Evolutionary conservation across 495 filamentous ascomycete species (phyloP).

Genomic region (Glonium stellatum): DNA sequence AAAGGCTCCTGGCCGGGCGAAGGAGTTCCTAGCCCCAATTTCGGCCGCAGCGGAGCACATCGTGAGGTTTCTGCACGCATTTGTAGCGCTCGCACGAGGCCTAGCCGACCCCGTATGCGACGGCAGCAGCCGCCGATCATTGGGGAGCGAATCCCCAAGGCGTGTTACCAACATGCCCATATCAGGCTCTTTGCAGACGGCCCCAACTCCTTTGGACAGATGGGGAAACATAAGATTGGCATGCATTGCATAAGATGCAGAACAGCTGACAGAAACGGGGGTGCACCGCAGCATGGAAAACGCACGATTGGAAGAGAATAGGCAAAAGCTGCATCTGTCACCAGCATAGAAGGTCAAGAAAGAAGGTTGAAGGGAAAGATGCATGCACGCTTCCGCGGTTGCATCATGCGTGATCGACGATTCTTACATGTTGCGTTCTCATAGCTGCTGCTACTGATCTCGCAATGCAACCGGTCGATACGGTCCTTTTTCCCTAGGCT

Average conservation of each 20-base stretch:
- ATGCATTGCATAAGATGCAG: neutral
- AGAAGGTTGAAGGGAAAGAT: neutral
- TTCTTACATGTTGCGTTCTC: neutral
- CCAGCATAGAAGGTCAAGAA: constrained; percentile 3
- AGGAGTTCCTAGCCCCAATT: no score
- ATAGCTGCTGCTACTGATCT: neutral
- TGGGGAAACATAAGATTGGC: neutral
- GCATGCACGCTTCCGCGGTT: constrained; percentile 4
- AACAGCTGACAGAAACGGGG: neutral
- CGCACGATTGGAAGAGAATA: neutral
- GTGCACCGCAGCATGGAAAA: neutral
- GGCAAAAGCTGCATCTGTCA: neutral
- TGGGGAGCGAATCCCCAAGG: no score
- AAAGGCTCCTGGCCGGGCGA: no score
- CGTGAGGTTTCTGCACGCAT: no score
- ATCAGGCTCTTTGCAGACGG: neutral
- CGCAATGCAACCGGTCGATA: neutral
- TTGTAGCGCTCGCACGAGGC: no score
- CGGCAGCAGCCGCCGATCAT: no score
- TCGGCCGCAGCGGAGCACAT: no score
- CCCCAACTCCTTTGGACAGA: neutral
- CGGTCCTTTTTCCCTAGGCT: neutral
- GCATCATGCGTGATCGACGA: constrained; percentile 1
- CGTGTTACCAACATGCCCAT: neutral
- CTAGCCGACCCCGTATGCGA: no score